Conservation (phyloP, 495 filamentous ascomycete species). For the Trichoderma virens region DNA sequence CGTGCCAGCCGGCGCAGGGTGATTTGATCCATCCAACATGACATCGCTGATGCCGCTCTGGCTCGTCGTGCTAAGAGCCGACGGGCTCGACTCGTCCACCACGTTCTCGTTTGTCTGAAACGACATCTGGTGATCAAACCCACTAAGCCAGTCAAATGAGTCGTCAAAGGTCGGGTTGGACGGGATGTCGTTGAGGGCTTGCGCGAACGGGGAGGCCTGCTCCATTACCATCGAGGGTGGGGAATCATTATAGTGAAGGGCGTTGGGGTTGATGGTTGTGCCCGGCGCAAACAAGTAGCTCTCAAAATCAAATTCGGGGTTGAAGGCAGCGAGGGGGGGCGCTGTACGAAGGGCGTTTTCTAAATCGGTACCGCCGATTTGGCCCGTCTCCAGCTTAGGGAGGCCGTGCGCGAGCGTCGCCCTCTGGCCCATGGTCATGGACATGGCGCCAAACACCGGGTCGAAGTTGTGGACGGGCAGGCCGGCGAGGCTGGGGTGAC, state of each 20-base stretch:
- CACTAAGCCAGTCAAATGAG: slow-evolving; percentile 78
- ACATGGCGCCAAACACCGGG: slow-evolving; percentile 58
- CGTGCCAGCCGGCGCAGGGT: slow-evolving; percentile 36
- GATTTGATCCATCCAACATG: slow-evolving; percentile 79
- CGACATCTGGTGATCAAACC: slow-evolving; percentile 69
- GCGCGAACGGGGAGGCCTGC: slow-evolving; percentile 64
- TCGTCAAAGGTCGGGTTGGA: slow-evolving; percentile 61
- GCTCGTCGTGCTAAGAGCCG: slow-evolving; percentile 85
- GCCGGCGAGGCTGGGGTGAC: slow-evolving; percentile 59
- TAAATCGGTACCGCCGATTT: slow-evolving; percentile 46
- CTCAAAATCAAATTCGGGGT: slow-evolving; percentile 67
- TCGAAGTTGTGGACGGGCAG: slow-evolving; percentile 53
- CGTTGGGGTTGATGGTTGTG: slow-evolving; percentile 87
- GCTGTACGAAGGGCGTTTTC: slow-evolving; percentile 69
- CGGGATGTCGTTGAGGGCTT: slow-evolving; percentile 53
- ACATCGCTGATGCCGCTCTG: slow-evolving; percentile 88
- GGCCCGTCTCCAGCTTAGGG: slow-evolving; percentile 76
- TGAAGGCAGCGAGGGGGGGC: slow-evolving; percentile 63
- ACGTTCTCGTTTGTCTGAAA: slow-evolving; percentile 66
- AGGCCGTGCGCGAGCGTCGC: slow-evolving; percentile 56
- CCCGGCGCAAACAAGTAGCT: slow-evolving; percentile 58
- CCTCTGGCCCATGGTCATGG: slow-evolving; percentile 55
- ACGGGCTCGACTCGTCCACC: slow-evolving; percentile 89
- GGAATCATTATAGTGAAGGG: slow-evolving; percentile 85
- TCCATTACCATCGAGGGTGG: slow-evolving; percentile 66